These are phyloP conservation scores for Vicia sativa DNA, from an alignment of 306 rosid species.

Conservation along the genomic window DNA sequence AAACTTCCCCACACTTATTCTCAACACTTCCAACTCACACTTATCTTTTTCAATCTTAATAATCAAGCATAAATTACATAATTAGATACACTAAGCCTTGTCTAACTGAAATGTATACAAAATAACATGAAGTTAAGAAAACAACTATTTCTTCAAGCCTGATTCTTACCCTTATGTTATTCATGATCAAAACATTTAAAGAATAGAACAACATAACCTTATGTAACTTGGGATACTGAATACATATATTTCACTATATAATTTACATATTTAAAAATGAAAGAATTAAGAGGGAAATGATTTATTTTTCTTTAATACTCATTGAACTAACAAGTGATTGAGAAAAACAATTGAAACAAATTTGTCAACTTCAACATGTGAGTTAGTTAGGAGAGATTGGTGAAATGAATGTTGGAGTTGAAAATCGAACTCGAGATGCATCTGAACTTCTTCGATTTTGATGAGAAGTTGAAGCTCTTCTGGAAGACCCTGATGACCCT, in stretches of 20 bases:
- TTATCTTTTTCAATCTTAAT: too few relatives aligned
- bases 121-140: too few relatives aligned
- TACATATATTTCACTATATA: neutral
- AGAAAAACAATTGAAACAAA: neutral
- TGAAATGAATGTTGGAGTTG: constrained; percentile 43
- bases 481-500: constrained; percentile 53
- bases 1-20: too few relatives aligned
- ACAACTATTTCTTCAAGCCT: too few relatives aligned
- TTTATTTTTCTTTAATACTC: neutral
- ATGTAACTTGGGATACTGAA: too few relatives aligned
- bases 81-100: too few relatives aligned
- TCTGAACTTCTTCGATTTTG: constrained; percentile 49
- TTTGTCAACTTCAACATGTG: neutral
- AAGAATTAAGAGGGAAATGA: neutral
- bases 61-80: too few relatives aligned
- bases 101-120: too few relatives aligned
- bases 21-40: too few relatives aligned
- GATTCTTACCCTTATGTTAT: too few relatives aligned
- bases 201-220: too few relatives aligned
- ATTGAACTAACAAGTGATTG: neutral
- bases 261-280: neutral
- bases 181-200: too few relatives aligned
- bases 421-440: constrained; percentile 48
- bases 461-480: constrained; percentile 43
- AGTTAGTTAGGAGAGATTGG: constrained; percentile 41